Conservation (phyloP, 352 stramenopile genomes). For the Globisporangium splendens region DNA sequence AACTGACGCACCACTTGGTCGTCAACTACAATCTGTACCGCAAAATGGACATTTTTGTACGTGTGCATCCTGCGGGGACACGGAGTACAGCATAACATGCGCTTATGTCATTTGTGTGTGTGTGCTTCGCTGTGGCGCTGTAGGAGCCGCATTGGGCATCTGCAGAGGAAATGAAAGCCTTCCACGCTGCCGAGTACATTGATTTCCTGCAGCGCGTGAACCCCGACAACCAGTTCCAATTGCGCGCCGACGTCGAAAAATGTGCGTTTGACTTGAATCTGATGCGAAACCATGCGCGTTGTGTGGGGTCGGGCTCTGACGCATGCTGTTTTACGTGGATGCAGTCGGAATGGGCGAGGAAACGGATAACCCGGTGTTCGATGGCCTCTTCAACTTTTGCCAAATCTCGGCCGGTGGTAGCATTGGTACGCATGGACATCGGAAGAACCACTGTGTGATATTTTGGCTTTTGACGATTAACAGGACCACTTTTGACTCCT, state of each 20-base stretch:
- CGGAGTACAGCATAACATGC: too few species aligned
- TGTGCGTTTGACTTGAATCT: conserved; percentile 30
- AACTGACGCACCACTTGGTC: conserved; percentile 99
- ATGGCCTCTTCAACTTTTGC: conserved; percentile 99
- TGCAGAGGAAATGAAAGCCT: conserved; percentile 96
- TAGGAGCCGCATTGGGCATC: conserved; percentile 92
- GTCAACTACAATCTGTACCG: conserved; percentile 99
- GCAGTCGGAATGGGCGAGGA: conserved; percentile 95
- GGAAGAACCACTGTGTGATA: too few species aligned
- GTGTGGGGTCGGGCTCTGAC: too few species aligned
- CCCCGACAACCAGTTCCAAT: conserved; percentile 98
- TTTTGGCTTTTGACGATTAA: too few species aligned
- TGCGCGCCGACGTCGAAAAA: conserved; percentile 98
- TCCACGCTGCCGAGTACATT: conserved; percentile 99
- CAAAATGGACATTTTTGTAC: conserved; percentile 98
- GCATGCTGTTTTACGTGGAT: background rate
- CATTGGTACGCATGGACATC: conserved; percentile 51
- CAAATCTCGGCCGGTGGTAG: conserved; percentile 97
- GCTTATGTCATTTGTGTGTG: background rate
- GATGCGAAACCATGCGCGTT: background rate
- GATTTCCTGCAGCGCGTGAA: conserved; percentile 99
- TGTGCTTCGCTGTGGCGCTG: background rate
- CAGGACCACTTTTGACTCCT: background rate
- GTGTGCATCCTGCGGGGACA: conserved; percentile 14
- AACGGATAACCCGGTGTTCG: conserved; percentile 99